phyloP scores from a whole-genome alignment of 352 stramenopile species.

The Pythium folliculosum region DNA sequence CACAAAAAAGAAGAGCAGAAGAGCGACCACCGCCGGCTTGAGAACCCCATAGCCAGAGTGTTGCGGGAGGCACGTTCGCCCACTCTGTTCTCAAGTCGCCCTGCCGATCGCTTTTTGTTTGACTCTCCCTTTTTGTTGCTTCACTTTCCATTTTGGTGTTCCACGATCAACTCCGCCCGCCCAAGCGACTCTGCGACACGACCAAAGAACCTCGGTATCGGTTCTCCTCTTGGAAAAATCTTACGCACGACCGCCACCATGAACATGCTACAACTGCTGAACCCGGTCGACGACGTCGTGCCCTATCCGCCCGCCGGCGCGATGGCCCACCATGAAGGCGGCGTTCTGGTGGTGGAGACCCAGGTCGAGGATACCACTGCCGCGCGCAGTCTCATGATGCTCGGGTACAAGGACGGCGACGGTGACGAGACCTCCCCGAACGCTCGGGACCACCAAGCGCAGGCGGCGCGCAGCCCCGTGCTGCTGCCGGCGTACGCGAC shows the following conservation, averaged over 20 bases:
- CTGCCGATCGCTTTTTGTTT: not conserved
- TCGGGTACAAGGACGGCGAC: slow-evolving; percentile 10
- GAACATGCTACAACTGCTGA: slow-evolving; percentile 38
- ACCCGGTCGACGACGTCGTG: slow-evolving; percentile 26
- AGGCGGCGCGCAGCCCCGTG: slow-evolving; percentile 14
- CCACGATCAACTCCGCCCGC: not conserved
- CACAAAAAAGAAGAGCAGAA: slow-evolving; percentile 10
- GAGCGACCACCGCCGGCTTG: not conserved
- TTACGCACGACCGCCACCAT: too few relatives aligned
- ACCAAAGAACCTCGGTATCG: slow-evolving; percentile 2
- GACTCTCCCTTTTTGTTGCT: slow-evolving; percentile 5
- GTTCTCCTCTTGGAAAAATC: too few relatives aligned
- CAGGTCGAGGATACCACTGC: slow-evolving; percentile 16
- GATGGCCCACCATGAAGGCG: too few relatives aligned
- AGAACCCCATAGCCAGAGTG: slow-evolving; percentile 7
- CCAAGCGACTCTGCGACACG: slow-evolving; percentile 11
- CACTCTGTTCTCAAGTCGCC: slow-evolving; percentile 2
- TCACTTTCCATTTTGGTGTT: slow-evolving; percentile 21
- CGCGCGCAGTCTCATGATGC: slow-evolving; percentile 24
- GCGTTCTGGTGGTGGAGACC: slow-evolving; percentile 20
- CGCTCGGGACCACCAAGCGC: too few relatives aligned
- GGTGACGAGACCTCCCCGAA: slow-evolving; percentile 1
- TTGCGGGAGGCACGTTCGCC: not conserved
- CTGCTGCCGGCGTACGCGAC: not conserved
- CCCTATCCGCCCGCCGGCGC: not conserved